Percentiles rank a stretch among this genome's conserved stretches.
Conservation (phyloP, 129 eudicot genomes). For the Tagetes erecta region DNA sequence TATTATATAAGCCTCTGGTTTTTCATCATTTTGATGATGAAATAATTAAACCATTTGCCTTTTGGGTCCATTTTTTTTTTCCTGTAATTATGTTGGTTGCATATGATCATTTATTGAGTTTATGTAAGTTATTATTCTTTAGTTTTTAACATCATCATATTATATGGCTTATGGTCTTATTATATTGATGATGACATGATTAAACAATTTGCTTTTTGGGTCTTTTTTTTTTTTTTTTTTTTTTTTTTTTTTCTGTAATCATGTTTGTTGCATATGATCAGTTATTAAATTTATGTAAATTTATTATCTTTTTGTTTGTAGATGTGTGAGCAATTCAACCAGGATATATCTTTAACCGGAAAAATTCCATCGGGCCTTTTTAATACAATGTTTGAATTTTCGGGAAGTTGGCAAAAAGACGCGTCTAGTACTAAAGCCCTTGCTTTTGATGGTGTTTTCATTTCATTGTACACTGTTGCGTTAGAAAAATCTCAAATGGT, state of each 20-base stretch:
- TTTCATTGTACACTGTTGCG: constrained; percentile 80
- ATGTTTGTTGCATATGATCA: not conserved
- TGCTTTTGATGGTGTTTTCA: constrained; percentile 93
- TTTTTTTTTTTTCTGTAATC: not conserved
- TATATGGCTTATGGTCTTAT: not conserved
- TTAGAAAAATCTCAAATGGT: constrained; percentile 88
- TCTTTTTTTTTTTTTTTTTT: too few species aligned
- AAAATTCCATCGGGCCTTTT: constrained; percentile 96
- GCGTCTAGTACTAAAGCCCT: constrained; percentile 91
- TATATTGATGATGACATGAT: not conserved
- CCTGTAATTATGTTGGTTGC: too few species aligned
- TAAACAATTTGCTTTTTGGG: not conserved
- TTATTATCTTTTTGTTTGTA: constrained; percentile 27
- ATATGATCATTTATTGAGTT: too few species aligned
- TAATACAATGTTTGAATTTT: constrained; percentile 84
- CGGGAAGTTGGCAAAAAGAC: constrained; percentile 98
- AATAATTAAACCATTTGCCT: not conserved
- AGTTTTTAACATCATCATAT: not conserved
- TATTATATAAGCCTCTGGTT: not conserved
- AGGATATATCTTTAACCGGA: constrained; percentile 86
- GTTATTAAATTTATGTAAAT: not conserved
- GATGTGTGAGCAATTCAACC: constrained; percentile 98
- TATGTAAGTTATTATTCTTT: too few species aligned
- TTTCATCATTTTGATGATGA: constrained; percentile 10
- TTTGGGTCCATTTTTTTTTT: too few species aligned